phyloP scores from a whole-genome alignment of 2,329 filamentous ascomycete species.

The Trichophyton schoenleinii region DNA sequence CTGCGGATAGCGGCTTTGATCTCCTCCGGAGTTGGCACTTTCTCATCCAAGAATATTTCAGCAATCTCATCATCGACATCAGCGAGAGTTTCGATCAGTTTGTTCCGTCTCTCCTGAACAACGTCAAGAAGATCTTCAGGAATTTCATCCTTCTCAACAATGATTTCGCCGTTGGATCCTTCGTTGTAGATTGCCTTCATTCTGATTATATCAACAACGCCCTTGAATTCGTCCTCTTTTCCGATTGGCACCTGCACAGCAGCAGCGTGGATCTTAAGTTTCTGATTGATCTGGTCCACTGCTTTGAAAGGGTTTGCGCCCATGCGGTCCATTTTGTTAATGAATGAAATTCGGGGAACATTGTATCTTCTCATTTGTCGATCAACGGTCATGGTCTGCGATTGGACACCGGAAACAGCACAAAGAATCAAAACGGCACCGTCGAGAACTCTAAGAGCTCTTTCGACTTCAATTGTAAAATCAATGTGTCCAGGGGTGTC shows the following conservation, averaged over 20 bases:
- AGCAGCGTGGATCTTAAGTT: constrained; percentile 83
- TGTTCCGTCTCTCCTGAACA: constrained; percentile 67
- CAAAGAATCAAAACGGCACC: constrained; percentile 98
- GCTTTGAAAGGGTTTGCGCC: constrained; percentile 97
- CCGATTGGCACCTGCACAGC: constrained; percentile 93
- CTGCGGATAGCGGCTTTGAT: constrained; percentile 87
- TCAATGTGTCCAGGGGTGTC: constrained; percentile 98
- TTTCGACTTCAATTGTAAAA: constrained; percentile 97
- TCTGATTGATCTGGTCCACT: constrained; percentile 92
- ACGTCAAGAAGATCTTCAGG: constrained; percentile 66
- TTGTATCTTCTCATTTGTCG: constrained; percentile 98
- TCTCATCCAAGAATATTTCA: constrained; percentile 83
- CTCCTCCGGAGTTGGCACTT: constrained; percentile 63
- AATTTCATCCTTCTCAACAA: constrained; percentile 66
- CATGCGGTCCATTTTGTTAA: constrained; percentile 99
- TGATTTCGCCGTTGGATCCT: constrained; percentile 63
- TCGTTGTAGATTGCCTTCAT: constrained; percentile 94
- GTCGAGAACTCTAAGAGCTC: constrained; percentile 85
- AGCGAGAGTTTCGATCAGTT: constrained; percentile 85
- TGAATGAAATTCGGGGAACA: constrained; percentile 84
- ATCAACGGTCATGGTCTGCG: constrained; percentile 95
- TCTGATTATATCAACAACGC: constrained; percentile 80
- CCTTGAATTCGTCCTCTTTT: constrained; percentile 77
- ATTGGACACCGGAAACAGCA: constrained; percentile 92
- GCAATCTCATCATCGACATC: constrained; percentile 98